Evolutionary conservation across 140 eudicot species (phyloP).

Genomic region (Bidens hawaiensis): DNA sequence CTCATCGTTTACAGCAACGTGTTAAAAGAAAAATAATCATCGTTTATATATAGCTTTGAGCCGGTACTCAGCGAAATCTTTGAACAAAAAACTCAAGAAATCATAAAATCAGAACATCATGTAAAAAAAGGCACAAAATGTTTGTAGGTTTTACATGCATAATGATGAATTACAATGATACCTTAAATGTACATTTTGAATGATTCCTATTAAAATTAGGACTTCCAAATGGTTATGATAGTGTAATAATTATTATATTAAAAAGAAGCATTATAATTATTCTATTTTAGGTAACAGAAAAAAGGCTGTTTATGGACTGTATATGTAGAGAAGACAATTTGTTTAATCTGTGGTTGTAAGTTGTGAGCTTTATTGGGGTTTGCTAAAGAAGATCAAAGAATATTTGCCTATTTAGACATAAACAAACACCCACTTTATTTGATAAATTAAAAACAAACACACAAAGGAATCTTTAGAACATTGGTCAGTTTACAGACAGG

Average conservation of each 20-base stretch:
- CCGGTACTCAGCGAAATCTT: no score
- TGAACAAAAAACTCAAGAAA: no score
- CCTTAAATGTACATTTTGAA: neutral
- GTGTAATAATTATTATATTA: slow-evolving; percentile 20
- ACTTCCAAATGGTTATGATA: slow-evolving; percentile 15
- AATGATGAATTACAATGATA: neutral
- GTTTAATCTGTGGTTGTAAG: slow-evolving; percentile 21
- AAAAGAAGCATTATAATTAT: slow-evolving; percentile 9
- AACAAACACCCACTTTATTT: slow-evolving; percentile 12
- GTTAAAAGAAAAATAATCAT: no score
- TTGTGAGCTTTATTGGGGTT: slow-evolving; percentile 56
- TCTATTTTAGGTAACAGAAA: slow-evolving; percentile 32
- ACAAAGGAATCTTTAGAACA: slow-evolving; percentile 42
- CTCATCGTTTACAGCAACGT: no score
- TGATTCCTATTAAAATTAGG: neutral
- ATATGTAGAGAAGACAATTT: slow-evolving; percentile 39
- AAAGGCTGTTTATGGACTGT: slow-evolving; percentile 64
- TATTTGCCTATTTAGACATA: slow-evolving; percentile 24
- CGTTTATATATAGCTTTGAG: no score
- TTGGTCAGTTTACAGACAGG: slow-evolving; percentile 43
- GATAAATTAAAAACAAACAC: neutral
- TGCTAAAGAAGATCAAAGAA: slow-evolving; percentile 45
- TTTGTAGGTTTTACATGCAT: no score
- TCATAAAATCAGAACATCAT: no score
- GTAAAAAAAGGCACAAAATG: no score